Evolutionary conservation across 73 alveolate genomes (phyloP), one percentile per base, ranked within the genome.

Genomic region (Paramecium biaurelia): DNA sequence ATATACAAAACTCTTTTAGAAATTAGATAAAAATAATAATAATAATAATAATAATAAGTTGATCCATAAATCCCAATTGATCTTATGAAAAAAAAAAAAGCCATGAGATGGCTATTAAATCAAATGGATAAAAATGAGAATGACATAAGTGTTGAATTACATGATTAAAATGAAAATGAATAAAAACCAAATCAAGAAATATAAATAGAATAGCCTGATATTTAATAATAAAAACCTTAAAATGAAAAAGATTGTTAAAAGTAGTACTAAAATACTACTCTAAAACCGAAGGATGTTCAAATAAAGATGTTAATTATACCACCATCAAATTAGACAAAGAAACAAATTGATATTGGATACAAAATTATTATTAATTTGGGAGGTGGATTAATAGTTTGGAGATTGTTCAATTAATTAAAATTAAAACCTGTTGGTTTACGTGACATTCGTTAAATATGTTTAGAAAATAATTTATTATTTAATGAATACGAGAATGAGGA

Each of bases 391-490:
- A 43, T 24, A 49, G n/a, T 90, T 1, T 90, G 94, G 93, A 82
- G 94, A 67, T 85, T 43, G 37, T 58, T 49, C 32, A 57, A 58
- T 58, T 34, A 85, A 34, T 37, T 34, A 12, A 89, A 89, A 15
- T 28, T 70, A 15, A 90, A 90, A 85, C 92, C 94, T 23, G 42
- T 90, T 28, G 94, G 94, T 9, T 42, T 90, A 43, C 21, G 85
- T 26, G 94, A 90, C 18, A 76, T 70, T 18, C 87, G 57, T 4
- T 12, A 63, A 37, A 26, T 90, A 18, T 70, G 76, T 45, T 38
- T 90, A 9, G 94, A 90, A 23, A 35, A 76, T 9, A 70, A 41
- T 45, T 5, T 49, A 8, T 70, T 23, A 11, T 90, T 70, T 26
- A 34, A 59, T 30, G 92, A 86, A 38, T 30, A 72, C 23, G 93